Conservation (phyloP, 2,329 filamentous ascomycete genomes). For the Bretziella fagacearum region DNA sequence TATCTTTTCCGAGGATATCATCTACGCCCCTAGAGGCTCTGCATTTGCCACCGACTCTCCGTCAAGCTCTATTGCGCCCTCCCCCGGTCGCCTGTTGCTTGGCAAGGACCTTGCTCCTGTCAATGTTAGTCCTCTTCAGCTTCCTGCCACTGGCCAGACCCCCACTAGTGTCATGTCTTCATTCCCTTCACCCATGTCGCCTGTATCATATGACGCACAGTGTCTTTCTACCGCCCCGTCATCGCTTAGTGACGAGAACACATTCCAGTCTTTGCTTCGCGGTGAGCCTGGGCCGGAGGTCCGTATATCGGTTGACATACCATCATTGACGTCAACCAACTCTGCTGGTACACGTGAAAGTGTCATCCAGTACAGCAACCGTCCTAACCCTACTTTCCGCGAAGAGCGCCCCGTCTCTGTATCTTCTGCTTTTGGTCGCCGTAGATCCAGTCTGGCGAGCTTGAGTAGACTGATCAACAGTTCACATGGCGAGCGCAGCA, state of each 20-base stretch:
- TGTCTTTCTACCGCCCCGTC: constrained; percentile 60
- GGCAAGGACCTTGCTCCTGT: constrained; percentile 33
- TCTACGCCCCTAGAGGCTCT: constrained; percentile 23
- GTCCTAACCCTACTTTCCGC: constrained; percentile 26
- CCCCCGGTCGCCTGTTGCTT: constrained; percentile 26
- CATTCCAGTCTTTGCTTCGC: constrained; percentile 52
- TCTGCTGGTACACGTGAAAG: constrained; percentile 63
- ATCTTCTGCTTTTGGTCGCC: constrained; percentile 46
- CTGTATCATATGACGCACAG: constrained; percentile 53
- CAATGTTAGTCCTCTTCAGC: constrained; percentile 31
- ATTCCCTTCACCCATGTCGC: constrained; percentile 51
- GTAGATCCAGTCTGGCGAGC: constrained; percentile 60
- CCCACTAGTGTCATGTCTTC: constrained; percentile 51
- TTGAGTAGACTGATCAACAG: constrained; percentile 60
- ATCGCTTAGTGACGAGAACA: constrained; percentile 53
- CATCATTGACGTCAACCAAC: constrained; percentile 56
- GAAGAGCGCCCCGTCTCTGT: constrained; percentile 46
- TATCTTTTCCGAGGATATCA: constrained; percentile 27
- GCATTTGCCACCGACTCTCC: constrained; percentile 19
- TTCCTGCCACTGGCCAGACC: constrained; percentile 28
- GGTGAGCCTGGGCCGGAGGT: constrained; percentile 58
- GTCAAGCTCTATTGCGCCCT: constrained; percentile 28
- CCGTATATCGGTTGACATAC: constrained; percentile 55
- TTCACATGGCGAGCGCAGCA: constrained; percentile 58
- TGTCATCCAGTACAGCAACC: constrained; percentile 24